Base-by-base conservation (phyloP, 1,284 basidiomycete genomes). In the Puccinia coronata region DNA sequence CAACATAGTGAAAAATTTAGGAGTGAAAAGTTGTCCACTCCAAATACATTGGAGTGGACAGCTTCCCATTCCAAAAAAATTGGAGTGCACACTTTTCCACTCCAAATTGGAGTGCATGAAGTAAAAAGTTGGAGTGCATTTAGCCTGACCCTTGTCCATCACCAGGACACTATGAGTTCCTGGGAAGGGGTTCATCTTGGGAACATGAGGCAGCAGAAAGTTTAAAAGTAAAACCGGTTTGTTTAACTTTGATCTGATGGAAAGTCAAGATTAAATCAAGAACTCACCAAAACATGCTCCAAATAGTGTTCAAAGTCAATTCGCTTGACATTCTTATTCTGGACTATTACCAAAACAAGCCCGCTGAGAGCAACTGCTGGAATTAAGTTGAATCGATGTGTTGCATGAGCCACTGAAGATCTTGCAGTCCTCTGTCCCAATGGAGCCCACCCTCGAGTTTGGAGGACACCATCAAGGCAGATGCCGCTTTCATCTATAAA, bases 401-500 rank as follows among this genome's bases (percentile, higher is more conserved):
- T 72, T 2, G 43, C 47, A 2, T 28, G 47, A n/a, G 28, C 5
- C 70, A 31, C 1, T 4, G 5, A n/a, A 41, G 18, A 34, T 25
- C 12, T 1, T 4, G 2, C 11, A 34, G 70, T 72, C 5, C 51
- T 23, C 28, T 72, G 4, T 4, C 70, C 70, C 3, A 31, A 6
- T 72, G 39, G 47, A 3, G 70, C 70, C 69, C 69, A 71, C 2
- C 69, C 69, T 49, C 28, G 36, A 4, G 69, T 71, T 3, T 31
- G 20, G 23, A 49, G 1, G 20, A 72, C 70, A 8, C 34, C 51
- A 36, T 72, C 49, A 11, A 18, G 34, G 4, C 23, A 72, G 4
- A 72, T 25, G 11, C 70, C 70, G 31, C 41, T n/a, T n/a, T 72
- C 70, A 72, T 72, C 70, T 72, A 18, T 5, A n/a, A n/a, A n/a